These are phyloP conservation scores for Gaertneriomyces semiglobifer DNA, from an alignment of 192 early-diverging fungal genomes.

Conservation along the genomic window DNA sequence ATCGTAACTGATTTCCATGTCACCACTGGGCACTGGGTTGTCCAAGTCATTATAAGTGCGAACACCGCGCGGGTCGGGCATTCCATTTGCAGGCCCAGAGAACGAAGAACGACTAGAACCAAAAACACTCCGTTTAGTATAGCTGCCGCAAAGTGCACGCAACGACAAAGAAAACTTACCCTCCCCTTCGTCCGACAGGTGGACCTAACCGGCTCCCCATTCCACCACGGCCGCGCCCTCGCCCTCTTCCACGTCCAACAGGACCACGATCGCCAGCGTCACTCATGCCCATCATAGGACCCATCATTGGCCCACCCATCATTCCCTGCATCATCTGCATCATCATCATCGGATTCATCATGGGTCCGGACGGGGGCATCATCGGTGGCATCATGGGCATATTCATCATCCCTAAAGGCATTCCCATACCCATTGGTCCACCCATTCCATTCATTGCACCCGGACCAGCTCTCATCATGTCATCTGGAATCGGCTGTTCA, in stretches of 20 bases:
- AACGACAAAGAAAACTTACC: slow-evolving; percentile 10
- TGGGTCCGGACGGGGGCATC: slow-evolving; percentile 31
- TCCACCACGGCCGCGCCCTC: slow-evolving; percentile 6
- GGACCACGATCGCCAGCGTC: slow-evolving; percentile 19
- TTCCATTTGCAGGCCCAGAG: slow-evolving; percentile 24
- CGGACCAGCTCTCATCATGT: slow-evolving; percentile 5
- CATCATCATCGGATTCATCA: slow-evolving; percentile 33
- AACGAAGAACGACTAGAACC: slow-evolving; percentile 16
- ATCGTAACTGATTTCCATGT: slow-evolving; percentile 52
- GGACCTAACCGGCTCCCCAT: slow-evolving; percentile 19
- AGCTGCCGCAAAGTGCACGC: too few species aligned
- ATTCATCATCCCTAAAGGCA: slow-evolving; percentile 37
- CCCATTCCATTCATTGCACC: slow-evolving; percentile 19
- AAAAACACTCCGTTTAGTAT: neutral
- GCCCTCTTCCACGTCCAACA: slow-evolving; percentile 18
- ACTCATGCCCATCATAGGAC: slow-evolving; percentile 15
- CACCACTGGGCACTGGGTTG: slow-evolving; percentile 73
- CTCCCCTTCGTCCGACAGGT: slow-evolving; percentile 10
- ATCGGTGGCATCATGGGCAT: slow-evolving; percentile 22
- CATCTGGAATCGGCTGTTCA: slow-evolving; percentile 13
- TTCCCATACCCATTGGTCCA: slow-evolving; percentile 25
- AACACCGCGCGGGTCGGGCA: slow-evolving; percentile 63
- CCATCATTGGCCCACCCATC: slow-evolving; percentile 15
- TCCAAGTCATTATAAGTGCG: slow-evolving; percentile 87
- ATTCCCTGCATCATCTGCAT: slow-evolving; percentile 19